Base-by-base conservation (phyloP, 176 grass and related monocot species). In the Neostapfia colusana region DNA sequence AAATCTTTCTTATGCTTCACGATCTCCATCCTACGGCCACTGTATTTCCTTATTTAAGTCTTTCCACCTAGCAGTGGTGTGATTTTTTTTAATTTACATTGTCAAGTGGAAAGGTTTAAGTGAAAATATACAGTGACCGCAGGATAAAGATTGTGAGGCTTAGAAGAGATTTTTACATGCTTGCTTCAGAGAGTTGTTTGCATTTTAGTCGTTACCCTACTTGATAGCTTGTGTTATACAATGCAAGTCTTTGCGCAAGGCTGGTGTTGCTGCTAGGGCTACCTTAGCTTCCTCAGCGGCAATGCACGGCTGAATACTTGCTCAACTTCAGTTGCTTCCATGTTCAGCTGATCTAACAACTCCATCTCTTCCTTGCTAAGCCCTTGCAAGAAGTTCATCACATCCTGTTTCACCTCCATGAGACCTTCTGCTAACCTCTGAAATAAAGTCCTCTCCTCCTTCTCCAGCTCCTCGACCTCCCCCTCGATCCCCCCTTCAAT, bases 331-430 rank as follows among this genome's bases (percentile, higher is more conserved):
- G 74, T 82, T 8, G 95, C 95, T 73, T 99, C 91, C 91, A 99
- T 75, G 75, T 99, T 86, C 66, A 99, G 65, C 78, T 81, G 73
- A 83, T 99, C 85, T 87, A 99, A 82, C 44, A 99, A 42, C 56
- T 95, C 89, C 86, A 95, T 92, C 69, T 99, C 95, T 78, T 99
- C 91, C 67, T 92, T 95, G 67, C 82, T 88, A 68, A 97, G 49
- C 24, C 91, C 94, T 65, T 68, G 90, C 10, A 99, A 59, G 46
- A 99, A 90, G 74, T 95, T 99, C 82, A 80, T 69, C 10, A 80
- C 23, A 44, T 99, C 95, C 51, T 79, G 65, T 62, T 81, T 76
- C 54, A 92, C 37, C 70, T 95, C 89, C 73, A 67, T 82, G 49
- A 99, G 69, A 35, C 89, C 91, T 18, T 90, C 89, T 76, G 79